Conservation (phyloP, 345 rosid species). For the Hypericum perforatum region DNA sequence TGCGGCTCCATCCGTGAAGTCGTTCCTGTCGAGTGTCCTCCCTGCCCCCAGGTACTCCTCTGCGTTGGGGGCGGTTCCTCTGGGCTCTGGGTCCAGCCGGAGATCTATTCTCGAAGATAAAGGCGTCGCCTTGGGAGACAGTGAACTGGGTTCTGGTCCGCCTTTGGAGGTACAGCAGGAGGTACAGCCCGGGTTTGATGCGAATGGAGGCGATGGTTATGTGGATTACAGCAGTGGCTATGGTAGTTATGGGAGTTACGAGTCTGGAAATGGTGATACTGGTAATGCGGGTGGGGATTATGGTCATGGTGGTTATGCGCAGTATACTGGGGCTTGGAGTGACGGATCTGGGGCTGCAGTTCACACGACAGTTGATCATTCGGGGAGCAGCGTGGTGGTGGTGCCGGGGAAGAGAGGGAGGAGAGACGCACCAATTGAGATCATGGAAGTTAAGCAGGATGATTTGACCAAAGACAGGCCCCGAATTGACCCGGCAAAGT, state of each 20-base stretch:
- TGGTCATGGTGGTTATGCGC: conserved; percentile 14
- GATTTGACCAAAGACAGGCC: conserved; percentile 94
- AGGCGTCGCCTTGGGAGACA: conserved; percentile 18
- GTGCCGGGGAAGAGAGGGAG: conserved; percentile 62
- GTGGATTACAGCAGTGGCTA: conserved; percentile 2
- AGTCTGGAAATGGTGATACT: background rate
- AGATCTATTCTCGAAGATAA: conserved; percentile 53
- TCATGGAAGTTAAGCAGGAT: conserved; percentile 90
- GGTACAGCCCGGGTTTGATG: conserved; percentile 7
- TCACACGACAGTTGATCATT: conserved; percentile 22
- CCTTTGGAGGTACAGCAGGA: conserved; percentile 14
- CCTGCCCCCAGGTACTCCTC: conserved; percentile 68
- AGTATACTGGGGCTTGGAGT: conserved; percentile 29
- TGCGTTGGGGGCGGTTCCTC: conserved; percentile 49
- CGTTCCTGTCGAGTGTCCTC: conserved; percentile 55
- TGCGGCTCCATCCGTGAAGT: conserved; percentile 38
- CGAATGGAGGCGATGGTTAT: conserved; percentile 12
- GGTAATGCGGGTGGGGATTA: conserved; percentile 21
- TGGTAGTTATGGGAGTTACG: conserved; percentile 29
- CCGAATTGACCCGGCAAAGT: conserved; percentile 70
- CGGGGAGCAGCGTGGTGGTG: conserved; percentile 27
- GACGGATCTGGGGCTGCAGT: conserved; percentile 20
- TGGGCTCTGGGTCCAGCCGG: conserved; percentile 45
- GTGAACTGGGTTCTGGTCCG: conserved; percentile 20
- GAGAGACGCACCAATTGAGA: conserved; percentile 52